Percentiles rank a stretch among this genome's conserved stretches.
phyloP scores from a whole-genome alignment of 768 basidiomycete genomes.

The Pisolithus albus region DNA sequence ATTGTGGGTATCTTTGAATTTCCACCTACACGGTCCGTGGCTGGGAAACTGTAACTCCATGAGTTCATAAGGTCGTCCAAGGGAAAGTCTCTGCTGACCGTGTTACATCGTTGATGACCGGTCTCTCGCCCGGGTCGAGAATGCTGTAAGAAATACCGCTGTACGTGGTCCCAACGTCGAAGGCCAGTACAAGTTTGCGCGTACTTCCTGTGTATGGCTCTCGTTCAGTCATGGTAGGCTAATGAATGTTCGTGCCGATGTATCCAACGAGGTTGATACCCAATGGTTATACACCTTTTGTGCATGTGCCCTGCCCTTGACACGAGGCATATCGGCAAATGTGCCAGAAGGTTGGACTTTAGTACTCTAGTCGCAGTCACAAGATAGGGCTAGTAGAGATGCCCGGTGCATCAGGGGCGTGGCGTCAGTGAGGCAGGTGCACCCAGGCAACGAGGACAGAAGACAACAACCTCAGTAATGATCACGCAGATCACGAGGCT shows the following conservation, averaged over 20 bases:
- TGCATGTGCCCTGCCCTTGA: neutral
- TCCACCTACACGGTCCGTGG: constrained; percentile 39
- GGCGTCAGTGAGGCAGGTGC: constrained; percentile 9
- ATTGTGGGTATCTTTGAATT: constrained; percentile 47
- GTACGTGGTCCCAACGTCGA: constrained; percentile 48
- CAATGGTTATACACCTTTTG: neutral
- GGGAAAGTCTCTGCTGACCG: constrained; percentile 12
- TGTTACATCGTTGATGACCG: constrained; percentile 14
- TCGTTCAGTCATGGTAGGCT: constrained; percentile 22
- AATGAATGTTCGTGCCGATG: neutral
- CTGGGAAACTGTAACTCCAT: constrained; percentile 34
- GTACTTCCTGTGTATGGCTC: constrained; percentile 34
- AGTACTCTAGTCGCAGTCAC: neutral
- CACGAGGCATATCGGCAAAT: neutral
- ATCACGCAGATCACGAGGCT: constrained; percentile 4
- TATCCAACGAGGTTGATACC: neutral
- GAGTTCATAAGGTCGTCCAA: constrained; percentile 3
- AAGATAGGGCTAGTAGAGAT: neutral
- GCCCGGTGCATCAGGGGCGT: constrained; percentile 2
- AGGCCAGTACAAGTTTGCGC: constrained; percentile 41
- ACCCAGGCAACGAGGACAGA: neutral
- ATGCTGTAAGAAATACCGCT: constrained; percentile 42
- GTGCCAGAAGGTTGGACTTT: neutral
- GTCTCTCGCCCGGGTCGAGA: constrained; percentile 25
- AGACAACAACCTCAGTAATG: constrained; percentile 7